phyloP scores from a whole-genome alignment of 2,329 filamentous ascomycete genomes.

The Zymoseptoria pseudotritici region DNA sequence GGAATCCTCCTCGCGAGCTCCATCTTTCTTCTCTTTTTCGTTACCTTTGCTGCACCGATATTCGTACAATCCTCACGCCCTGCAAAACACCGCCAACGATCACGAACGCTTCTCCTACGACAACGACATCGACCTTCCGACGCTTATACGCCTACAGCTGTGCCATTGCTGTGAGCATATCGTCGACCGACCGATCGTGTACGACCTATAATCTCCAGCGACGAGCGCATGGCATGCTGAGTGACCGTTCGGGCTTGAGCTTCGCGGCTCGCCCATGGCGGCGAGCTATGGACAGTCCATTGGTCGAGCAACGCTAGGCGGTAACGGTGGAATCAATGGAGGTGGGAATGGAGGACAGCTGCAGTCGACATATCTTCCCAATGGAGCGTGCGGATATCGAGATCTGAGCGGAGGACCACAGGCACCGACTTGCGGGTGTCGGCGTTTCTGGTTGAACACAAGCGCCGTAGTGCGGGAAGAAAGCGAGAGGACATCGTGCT shows the following conservation, averaged over 20 bases:
- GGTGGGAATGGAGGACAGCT: conserved; percentile 9
- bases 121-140: neutral
- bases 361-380: conserved; percentile 33
- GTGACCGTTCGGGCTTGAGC: conserved; percentile 20
- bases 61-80: neutral
- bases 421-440: conserved; percentile 45
- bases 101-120: neutral
- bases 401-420: conserved; percentile 38
- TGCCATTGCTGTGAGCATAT: neutral
- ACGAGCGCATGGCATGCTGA: conserved; percentile 24
- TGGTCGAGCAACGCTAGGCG: conserved; percentile 17
- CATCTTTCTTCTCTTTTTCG: neutral
- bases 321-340: neutral
- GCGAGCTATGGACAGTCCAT: conserved; percentile 17
- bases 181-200: conserved; percentile 2
- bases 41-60: neutral
- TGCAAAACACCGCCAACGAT: neutral
- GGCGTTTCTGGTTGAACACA: conserved; percentile 42
- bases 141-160: neutral
- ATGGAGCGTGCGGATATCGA: conserved; percentile 47
- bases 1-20: neutral
- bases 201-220: neutral
- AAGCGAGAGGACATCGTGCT: conserved; percentile 38
- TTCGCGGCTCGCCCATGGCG: conserved; percentile 31
- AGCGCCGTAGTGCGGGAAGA: conserved; percentile 16